phyloP scores from a whole-genome alignment of 2,329 filamentous ascomycete species.

The Scedosporium apiospermum region DNA sequence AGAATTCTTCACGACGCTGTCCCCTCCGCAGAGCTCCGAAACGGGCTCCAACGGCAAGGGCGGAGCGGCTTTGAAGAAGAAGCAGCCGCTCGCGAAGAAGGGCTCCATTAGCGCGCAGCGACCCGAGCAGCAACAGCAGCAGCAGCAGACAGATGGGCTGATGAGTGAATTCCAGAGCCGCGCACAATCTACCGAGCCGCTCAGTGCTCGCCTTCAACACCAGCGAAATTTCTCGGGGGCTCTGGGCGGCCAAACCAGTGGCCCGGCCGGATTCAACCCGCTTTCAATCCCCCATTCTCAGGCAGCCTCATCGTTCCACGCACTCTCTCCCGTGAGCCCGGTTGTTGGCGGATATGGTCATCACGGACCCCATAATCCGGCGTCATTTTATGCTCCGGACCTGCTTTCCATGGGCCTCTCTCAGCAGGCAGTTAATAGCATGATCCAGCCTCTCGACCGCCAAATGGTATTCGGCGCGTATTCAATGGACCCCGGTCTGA shows the following conservation, averaged over 20 bases:
- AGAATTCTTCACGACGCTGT: constrained; percentile 81
- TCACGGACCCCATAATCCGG: constrained; percentile 25
- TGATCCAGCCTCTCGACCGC: constrained; percentile 62
- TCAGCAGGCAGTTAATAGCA: constrained; percentile 34
- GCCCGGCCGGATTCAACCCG: constrained; percentile 29
- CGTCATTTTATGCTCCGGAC: constrained; percentile 39
- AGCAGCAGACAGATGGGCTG: constrained; percentile 11
- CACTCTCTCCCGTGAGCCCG: constrained; percentile 44
- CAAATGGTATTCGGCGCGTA: constrained; percentile 72
- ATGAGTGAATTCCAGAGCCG: constrained; percentile 3
- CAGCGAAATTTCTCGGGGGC: constrained; percentile 32
- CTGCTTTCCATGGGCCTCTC: constrained; percentile 43
- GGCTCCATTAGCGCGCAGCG: constrained; percentile 5
- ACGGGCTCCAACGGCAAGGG: constrained; percentile 13
- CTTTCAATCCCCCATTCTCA: constrained; percentile 32
- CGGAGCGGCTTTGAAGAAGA: constrained; percentile 21
- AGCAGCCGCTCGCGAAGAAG: constrained; percentile 28
- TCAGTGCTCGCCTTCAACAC: constrained; percentile 7
- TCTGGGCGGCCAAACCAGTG: constrained; percentile 30
- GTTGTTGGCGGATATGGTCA: constrained; percentile 27
- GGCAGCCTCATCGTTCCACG: constrained; percentile 27
- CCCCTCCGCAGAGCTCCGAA: constrained; percentile 49
- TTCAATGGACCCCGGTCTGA: constrained; percentile 35
- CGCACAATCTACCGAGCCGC: neutral
- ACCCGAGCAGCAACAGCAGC: constrained; percentile 10